A percentile compares a stretch with the other conserved stretches of the same genome.
Evolutionary conservation across 2,329 filamentous ascomycete species (phyloP).

Genomic region (Exserohilum turcica): DNA sequence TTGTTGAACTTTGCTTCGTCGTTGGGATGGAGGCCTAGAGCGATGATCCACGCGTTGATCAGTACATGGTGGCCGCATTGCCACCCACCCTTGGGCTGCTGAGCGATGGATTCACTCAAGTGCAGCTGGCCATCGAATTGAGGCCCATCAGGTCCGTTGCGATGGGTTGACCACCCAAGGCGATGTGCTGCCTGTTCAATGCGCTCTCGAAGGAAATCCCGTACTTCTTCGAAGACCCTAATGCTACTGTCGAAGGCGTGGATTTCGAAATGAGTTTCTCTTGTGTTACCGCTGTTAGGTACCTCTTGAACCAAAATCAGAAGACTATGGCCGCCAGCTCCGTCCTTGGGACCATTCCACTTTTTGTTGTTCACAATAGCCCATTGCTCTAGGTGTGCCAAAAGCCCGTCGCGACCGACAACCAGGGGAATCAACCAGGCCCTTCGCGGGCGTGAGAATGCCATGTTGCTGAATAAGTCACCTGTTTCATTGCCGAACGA

Average conservation of each 20-base stretch:
- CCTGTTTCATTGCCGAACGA: background rate
- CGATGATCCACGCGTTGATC: constrained; percentile 36
- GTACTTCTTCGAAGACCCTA: background rate
- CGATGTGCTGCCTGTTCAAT: background rate
- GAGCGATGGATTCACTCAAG: background rate
- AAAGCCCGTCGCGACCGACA: background rate
- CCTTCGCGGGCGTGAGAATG: constrained; percentile 2
- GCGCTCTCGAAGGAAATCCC: background rate
- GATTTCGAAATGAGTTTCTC: background rate
- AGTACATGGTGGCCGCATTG: constrained; percentile 24
- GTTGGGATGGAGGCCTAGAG: constrained; percentile 24
- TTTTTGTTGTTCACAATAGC: background rate
- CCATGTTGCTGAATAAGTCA: background rate
- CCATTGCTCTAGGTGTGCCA: background rate
- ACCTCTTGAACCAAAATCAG: background rate
- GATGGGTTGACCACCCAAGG: background rate
- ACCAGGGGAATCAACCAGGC: constrained; percentile 3
- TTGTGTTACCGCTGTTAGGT: background rate
- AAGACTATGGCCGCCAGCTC: background rate
- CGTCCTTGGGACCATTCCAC: background rate
- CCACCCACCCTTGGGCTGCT: background rate
- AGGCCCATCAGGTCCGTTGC: background rate
- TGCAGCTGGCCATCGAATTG: background rate
- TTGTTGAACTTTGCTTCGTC: background rate
- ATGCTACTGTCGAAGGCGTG: background rate